Percentiles rank a stretch among this genome's conserved stretches.
These are phyloP conservation scores for Rhodotorula sphaerocarpa DNA, from an alignment of 768 basidiomycete species.

Conservation along the genomic window DNA sequence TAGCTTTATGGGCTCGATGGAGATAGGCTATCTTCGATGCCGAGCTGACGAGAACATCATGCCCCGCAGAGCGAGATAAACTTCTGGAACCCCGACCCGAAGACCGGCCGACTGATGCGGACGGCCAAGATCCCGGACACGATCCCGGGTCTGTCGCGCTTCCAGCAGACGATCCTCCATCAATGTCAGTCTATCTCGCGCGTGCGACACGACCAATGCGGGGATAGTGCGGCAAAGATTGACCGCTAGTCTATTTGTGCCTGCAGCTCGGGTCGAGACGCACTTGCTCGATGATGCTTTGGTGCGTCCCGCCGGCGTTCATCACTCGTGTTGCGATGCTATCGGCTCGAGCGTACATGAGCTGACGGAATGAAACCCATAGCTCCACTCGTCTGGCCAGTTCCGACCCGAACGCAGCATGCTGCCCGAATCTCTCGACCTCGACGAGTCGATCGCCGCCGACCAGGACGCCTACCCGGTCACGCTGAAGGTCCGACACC, in stretches of 20 bases:
- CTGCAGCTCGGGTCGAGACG: conserved; percentile 25
- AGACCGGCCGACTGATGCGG: conserved; percentile 27
- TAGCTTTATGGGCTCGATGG: neutral
- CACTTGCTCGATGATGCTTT: conserved; percentile 28
- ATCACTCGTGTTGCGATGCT: neutral
- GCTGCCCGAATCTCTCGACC: conserved; percentile 38
- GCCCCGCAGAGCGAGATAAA: conserved; percentile 26
- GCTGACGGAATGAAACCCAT: conserved; percentile 4
- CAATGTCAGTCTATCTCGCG: conserved; percentile 7
- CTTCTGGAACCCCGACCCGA: conserved; percentile 36
- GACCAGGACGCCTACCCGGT: conserved; percentile 39
- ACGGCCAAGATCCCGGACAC: conserved; percentile 34
- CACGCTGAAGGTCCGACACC: conserved; percentile 35
- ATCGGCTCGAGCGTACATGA: conserved; percentile 10
- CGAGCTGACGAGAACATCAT: neutral
- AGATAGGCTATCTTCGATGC: neutral
- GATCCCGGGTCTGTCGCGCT: conserved; percentile 32
- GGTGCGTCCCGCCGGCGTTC: conserved; percentile 1
- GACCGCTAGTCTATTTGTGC: too few relatives aligned
- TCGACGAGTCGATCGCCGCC: conserved; percentile 37
- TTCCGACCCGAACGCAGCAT: conserved; percentile 40
- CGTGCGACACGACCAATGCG: neutral
- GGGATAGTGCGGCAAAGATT: too few relatives aligned
- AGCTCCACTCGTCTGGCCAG: conserved; percentile 34
- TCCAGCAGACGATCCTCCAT: conserved; percentile 34